Base-by-base conservation (phyloP, 257 asterid genomes). In the Anisodus acutangulus region DNA sequence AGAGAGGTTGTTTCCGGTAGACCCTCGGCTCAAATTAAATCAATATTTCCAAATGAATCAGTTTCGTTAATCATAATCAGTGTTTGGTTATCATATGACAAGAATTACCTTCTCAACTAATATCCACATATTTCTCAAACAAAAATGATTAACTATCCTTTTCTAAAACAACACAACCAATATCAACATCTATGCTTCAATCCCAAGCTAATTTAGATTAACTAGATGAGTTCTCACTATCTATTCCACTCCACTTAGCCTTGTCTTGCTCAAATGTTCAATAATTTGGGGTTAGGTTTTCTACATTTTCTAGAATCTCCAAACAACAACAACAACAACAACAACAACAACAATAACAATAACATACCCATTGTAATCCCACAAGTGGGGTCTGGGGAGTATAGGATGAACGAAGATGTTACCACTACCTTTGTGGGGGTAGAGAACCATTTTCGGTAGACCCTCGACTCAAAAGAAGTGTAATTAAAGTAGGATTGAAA, bases 81-180 rank as follows among this genome's bases (percentile, higher is more conserved):
- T 76, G 1, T 51, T 31, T 4, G 1, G 63, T 6, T 51, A 51
- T 76, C 81, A 76, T 76, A 51, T 51, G 64, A 26, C 63, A 51
- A 51, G 12, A 51, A 76, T 51, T 76, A 51, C 26, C 10, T 74
- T 74, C 12, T 12, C 63, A 76, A 76, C 5, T 12, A 76, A 31
- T 7, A 76, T 51, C 26, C 81, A 51, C 64, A 76, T 26, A 76
- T 76, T 54, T 76, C 60, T 76, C 47, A 51, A 51, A 76, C 47
- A 51, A 51, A 76, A 53, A 51, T 15, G 47, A 76, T 13, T 13
- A 53, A 26, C 19, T 26, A 26, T 76, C 63, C 47, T 74, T 76
- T 7, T 51, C 63, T 3, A 76, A 15, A 76, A 8, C 63, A 26
- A 0, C 47, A 51, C 0, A 13, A 53, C 13, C 81, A 76, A 71